These are phyloP conservation scores for Colletotrichum gloeosporioides DNA, from an alignment of 2,329 filamentous ascomycete species.

Conservation along the genomic window DNA sequence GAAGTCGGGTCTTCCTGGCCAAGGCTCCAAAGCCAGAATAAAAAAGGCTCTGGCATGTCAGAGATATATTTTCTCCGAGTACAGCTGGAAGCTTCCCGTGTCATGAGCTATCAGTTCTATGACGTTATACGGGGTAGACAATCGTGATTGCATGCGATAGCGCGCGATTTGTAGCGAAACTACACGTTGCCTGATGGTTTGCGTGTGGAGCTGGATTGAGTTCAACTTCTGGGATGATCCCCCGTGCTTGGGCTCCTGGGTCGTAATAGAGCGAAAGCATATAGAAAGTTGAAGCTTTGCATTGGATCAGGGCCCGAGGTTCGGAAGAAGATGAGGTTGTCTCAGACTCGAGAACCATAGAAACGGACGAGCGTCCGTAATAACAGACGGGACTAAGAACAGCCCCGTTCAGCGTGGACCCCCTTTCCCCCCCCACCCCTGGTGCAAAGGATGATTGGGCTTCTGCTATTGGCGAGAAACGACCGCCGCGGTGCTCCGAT, in stretches of 20 bases:
- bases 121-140: neutral
- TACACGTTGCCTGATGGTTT: neutral
- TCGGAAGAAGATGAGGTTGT: conserved; percentile 4
- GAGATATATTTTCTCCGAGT: conserved; percentile 10
- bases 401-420: neutral
- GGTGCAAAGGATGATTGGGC: neutral
- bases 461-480: neutral
- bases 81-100: neutral
- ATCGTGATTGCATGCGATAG: neutral
- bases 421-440: neutral
- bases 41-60: neutral
- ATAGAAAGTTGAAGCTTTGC: neutral
- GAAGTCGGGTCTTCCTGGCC: neutral
- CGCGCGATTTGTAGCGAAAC: neutral
- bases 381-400: neutral
- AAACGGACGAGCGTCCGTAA: conserved; percentile 16
- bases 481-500: neutral
- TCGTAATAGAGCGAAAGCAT: neutral
- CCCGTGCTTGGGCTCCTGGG: conserved; percentile 1
- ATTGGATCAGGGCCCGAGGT: neutral
- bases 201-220: neutral
- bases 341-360: neutral
- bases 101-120: conserved; percentile 3
- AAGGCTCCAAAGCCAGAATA: neutral
- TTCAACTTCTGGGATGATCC: conserved; percentile 6